phyloP scores from a whole-genome alignment of 495 filamentous ascomycete genomes.

The Neurospora sp. region DNA sequence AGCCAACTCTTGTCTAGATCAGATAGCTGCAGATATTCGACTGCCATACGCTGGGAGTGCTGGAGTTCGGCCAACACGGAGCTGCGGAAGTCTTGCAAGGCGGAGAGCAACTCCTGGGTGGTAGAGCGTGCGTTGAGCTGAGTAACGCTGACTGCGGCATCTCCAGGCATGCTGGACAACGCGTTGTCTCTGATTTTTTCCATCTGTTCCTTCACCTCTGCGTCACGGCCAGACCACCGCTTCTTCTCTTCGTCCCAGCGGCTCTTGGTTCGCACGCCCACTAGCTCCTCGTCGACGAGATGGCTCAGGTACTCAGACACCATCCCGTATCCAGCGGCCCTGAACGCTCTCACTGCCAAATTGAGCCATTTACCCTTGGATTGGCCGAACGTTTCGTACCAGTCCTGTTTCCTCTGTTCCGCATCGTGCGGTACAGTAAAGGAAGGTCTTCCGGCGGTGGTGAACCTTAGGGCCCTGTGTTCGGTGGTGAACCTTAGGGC shows the following conservation, averaged over 20 bases:
- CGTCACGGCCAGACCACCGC: neutral
- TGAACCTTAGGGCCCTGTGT: neutral
- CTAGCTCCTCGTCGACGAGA: constrained; percentile 18
- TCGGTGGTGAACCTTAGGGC: neutral
- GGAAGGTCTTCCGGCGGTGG: neutral
- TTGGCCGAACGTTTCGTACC: neutral
- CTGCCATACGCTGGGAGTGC: neutral
- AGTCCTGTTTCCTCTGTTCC: neutral
- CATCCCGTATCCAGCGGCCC: neutral
- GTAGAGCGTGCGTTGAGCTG: neutral
- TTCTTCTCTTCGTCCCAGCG: neutral
- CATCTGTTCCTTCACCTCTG: neutral
- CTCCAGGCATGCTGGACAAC: constrained; percentile 5
- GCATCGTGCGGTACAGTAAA: neutral
- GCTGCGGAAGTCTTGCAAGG: neutral
- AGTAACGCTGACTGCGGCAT: neutral
- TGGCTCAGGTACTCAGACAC: neutral
- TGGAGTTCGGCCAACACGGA: neutral
- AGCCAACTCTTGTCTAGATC: neutral
- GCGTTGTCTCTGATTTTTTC: neutral
- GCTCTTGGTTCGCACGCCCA: neutral
- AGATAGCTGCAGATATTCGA: neutral
- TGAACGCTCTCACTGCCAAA: neutral
- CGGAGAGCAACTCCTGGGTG: neutral
- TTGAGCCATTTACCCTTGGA: neutral